A percentile compares a stretch with the other conserved stretches of the same genome.
These are phyloP conservation scores for Medicago ruthenica DNA, from an alignment of 306 rosid genomes.

Conservation along the genomic window DNA sequence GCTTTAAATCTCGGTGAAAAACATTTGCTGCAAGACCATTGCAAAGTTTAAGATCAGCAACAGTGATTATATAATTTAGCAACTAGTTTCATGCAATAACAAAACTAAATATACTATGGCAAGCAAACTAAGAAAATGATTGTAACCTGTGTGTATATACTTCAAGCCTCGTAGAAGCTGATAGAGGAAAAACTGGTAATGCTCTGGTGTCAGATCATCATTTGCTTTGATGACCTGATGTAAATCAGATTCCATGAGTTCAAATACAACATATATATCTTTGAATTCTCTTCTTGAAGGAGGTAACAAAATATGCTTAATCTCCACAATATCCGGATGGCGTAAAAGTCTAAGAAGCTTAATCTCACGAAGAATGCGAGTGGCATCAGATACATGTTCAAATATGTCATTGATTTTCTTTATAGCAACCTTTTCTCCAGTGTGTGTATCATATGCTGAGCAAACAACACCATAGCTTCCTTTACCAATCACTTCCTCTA, in stretches of 20 bases:
- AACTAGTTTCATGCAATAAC: conserved; percentile 29
- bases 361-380: conserved; percentile 98
- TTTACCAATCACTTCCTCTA: conserved; percentile 99
- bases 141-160: conserved; percentile 94
- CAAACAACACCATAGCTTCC: conserved; percentile 99
- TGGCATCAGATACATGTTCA: conserved; percentile 98
- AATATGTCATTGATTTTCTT: conserved; percentile 98
- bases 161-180: conserved; percentile 99
- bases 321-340: conserved; percentile 98
- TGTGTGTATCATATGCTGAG: conserved; percentile 91
- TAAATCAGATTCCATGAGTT: conserved; percentile 99
- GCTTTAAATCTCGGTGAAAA: conserved; percentile 97
- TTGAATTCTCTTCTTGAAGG: conserved; percentile 99
- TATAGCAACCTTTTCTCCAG: conserved; percentile 95
- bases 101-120: conserved; percentile 32
- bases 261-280: conserved; percentile 98
- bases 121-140: conserved; percentile 34
- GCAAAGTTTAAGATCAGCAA: conserved; percentile 47
- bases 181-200: conserved; percentile 97
- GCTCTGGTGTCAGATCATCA: conserved; percentile 97
- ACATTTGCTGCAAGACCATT: conserved; percentile 82
- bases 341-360: conserved; percentile 95
- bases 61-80: conserved; percentile 31
- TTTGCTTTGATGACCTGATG: conserved; percentile 99
- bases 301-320: conserved; percentile 95